Conservation (phyloP, 768 basidiomycete genomes). For the Lentinula edodes region DNA sequence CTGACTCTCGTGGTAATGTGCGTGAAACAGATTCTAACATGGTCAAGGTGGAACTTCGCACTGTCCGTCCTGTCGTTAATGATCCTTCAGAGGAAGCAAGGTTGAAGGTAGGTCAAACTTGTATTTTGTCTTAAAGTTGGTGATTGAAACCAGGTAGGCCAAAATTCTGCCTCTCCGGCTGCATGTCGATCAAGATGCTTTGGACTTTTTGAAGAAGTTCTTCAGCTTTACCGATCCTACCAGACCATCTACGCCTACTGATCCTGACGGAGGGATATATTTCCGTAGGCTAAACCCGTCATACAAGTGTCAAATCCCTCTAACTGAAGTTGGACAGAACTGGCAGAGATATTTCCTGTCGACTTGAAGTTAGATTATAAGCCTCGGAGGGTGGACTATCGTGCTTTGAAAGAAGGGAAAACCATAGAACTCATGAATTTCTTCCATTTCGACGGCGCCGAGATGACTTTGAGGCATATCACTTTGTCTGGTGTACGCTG, state of each 20-base stretch:
- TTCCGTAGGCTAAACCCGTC: slow-evolving; percentile 51
- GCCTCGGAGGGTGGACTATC: slow-evolving; percentile 92
- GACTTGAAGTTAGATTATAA: slow-evolving; percentile 98
- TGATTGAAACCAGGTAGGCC: slow-evolving; percentile 41
- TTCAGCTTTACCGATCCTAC: slow-evolving; percentile 79
- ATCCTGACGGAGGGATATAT: slow-evolving; percentile 49
- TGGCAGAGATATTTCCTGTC: slow-evolving; percentile 92
- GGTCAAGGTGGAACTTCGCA: slow-evolving; percentile 80
- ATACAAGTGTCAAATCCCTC: background rate
- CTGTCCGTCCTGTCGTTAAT: slow-evolving; percentile 65
- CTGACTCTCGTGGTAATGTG: slow-evolving; percentile 82
- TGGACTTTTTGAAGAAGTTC: slow-evolving; percentile 97
- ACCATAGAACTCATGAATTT: slow-evolving; percentile 99
- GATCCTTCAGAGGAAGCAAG: slow-evolving; percentile 71
- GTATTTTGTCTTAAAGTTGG: background rate
- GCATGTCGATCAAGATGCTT: slow-evolving; percentile 96
- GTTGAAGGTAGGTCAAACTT: slow-evolving; percentile 53
- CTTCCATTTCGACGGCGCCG: slow-evolving; percentile 98
- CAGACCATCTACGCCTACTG: slow-evolving; percentile 28
- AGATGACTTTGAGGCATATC: slow-evolving; percentile 95
- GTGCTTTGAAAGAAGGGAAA: slow-evolving; percentile 81
- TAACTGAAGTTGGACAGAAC: slow-evolving; percentile 43
- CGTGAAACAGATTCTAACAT: slow-evolving; percentile 91
- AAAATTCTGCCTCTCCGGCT: slow-evolving; percentile 87
- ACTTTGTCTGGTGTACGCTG: slow-evolving; percentile 80